These are phyloP conservation scores for Mycena vulgaris DNA, from an alignment of 768 basidiomycete species.

Conservation along the genomic window DNA sequence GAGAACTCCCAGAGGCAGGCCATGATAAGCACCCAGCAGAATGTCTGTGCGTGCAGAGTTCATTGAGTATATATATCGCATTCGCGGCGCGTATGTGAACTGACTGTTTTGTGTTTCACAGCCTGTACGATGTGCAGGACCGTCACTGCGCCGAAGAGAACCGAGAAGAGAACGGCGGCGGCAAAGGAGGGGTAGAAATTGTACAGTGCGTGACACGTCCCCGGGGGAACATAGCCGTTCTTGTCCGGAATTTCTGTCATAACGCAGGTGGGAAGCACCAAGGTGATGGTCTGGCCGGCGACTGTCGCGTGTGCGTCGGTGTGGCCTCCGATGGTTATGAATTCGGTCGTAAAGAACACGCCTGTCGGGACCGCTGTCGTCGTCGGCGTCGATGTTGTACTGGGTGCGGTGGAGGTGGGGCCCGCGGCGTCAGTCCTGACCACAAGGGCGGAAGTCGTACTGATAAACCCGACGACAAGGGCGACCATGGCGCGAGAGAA, in stretches of 20 bases:
- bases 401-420: conserved; percentile 8
- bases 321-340: conserved; percentile 16
- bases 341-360: conserved; percentile 19
- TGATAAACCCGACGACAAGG: conserved; percentile 17
- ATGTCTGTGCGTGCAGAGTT: conserved; percentile 34
- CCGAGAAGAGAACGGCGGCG: conserved; percentile 38
- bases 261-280: conserved; percentile 21
- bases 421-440: conserved; percentile 10
- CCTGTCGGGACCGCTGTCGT: conserved; percentile 20
- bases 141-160: conserved; percentile 36
- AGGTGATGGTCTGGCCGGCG: conserved; percentile 19
- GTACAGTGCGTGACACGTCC: conserved; percentile 24
- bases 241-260: conserved; percentile 24
- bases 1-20: conserved; percentile 39
- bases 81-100: conserved; percentile 10
- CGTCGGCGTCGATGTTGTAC: background rate
- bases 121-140: conserved; percentile 36
- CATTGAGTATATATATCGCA: conserved; percentile 18
- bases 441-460: conserved; percentile 23
- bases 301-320: conserved; percentile 23
- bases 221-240: conserved; percentile 25
- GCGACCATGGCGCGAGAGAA: conserved; percentile 10
- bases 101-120: conserved; percentile 21
- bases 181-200: conserved; percentile 36
- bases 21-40: conserved; percentile 45